phyloP scores from a whole-genome alignment of 2,329 filamentous ascomycete species.

The Chaetomiaceae sp. region DNA sequence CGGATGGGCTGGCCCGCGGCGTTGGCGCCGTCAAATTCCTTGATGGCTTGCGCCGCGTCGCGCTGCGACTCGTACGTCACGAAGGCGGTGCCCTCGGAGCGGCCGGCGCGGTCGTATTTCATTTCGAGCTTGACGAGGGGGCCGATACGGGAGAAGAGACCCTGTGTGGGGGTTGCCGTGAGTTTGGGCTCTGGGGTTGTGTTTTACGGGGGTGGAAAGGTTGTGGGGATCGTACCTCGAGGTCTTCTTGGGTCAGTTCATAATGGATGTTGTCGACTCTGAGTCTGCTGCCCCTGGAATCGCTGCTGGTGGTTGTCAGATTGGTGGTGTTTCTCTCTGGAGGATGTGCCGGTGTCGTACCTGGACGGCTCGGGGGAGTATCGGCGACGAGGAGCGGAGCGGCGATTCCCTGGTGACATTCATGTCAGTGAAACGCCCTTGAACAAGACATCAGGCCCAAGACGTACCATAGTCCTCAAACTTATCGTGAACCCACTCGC shows the following conservation, averaged over 20 bases:
- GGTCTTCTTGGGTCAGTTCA: slow-evolving; percentile 78
- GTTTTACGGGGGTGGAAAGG: not conserved
- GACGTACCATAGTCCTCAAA: slow-evolving; percentile 67
- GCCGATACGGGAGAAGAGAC: slow-evolving; percentile 75
- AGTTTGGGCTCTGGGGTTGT: slow-evolving; percentile 26
- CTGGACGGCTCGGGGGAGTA: slow-evolving; percentile 34
- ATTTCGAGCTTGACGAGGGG: slow-evolving; percentile 64
- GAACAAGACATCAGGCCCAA: not conserved
- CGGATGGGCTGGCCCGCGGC: slow-evolving; percentile 83
- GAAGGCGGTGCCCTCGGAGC: slow-evolving; percentile 78
- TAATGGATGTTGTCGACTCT: slow-evolving; percentile 90
- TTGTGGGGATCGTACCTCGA: slow-evolving; percentile 53
- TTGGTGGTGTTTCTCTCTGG: not conserved
- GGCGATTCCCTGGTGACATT: slow-evolving; percentile 17
- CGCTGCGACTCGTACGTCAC: slow-evolving; percentile 69
- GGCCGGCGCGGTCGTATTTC: slow-evolving; percentile 80
- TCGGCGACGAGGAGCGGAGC: slow-evolving; percentile 21
- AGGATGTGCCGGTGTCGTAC: slow-evolving; percentile 14
- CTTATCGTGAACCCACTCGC: slow-evolving; percentile 93
- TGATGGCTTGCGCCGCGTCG: slow-evolving; percentile 70
- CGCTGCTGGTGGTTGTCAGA: slow-evolving; percentile 35
- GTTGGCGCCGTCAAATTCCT: slow-evolving; percentile 83
- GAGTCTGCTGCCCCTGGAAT: slow-evolving; percentile 61
- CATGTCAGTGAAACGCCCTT: slow-evolving; percentile 6
- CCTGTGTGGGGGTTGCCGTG: slow-evolving; percentile 44